Percentiles rank a stretch among this genome's conserved stretches.
These are phyloP conservation scores for Epithele typhae DNA, from an alignment of 768 basidiomycete genomes.

Conservation along the genomic window DNA sequence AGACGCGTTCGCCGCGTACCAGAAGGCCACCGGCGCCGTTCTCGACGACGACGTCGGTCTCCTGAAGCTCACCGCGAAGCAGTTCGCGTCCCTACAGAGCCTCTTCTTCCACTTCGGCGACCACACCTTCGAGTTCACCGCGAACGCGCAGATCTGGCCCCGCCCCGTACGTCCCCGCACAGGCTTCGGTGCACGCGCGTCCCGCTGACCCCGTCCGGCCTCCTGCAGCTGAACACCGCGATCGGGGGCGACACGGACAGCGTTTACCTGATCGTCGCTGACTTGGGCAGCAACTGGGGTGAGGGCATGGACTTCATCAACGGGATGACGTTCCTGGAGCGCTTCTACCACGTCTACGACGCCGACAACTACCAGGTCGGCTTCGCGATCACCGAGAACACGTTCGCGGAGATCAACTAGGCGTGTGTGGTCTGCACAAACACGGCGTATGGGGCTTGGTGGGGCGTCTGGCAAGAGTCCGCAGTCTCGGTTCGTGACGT, in stretches of 20 bases:
- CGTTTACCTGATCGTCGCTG: constrained; percentile 24
- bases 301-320: constrained; percentile 29
- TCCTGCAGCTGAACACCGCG: constrained; percentile 19
- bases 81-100: constrained; percentile 17
- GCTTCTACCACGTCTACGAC: constrained; percentile 42
- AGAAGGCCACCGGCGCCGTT: constrained; percentile 21
- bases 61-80: constrained; percentile 16
- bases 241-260: constrained; percentile 22
- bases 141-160: constrained; percentile 30
- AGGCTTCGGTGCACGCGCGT: no score
- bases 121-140: constrained; percentile 21
- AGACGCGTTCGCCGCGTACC: constrained; percentile 24
- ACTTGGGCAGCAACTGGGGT: constrained; percentile 19
- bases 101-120: constrained; percentile 25
- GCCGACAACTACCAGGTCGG: constrained; percentile 33
- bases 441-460: neutral
- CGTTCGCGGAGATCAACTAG: constrained; percentile 27
- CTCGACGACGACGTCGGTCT: constrained; percentile 22
- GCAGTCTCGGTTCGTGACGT: no score
- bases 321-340: constrained; percentile 29
- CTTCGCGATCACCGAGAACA: constrained; percentile 34
- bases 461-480: no score
- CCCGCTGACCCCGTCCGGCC: neutral
- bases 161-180: constrained; percentile 11
- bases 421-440: neutral